Conservation (phyloP, 805 yeast species). For the Komagataella pseudopastoris region DNA sequence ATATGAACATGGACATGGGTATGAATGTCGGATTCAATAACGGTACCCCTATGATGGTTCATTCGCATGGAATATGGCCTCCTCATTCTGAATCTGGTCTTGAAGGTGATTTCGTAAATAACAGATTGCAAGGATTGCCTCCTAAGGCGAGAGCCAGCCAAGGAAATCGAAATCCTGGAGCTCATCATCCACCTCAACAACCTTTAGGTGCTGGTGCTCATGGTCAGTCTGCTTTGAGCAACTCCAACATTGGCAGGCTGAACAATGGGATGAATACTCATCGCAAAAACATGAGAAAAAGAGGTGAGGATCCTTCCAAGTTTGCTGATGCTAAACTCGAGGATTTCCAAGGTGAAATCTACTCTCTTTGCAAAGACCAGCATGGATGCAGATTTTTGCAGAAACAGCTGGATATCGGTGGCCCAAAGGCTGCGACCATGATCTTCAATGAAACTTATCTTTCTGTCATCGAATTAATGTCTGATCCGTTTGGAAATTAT, state of each 20-base stretch:
- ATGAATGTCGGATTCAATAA: neutral
- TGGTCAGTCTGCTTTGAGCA: neutral
- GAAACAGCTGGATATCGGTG: slow-evolving; percentile 61
- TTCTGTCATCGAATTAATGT: slow-evolving; percentile 80
- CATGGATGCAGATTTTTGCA: slow-evolving; percentile 93
- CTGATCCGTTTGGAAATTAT: slow-evolving; percentile 95
- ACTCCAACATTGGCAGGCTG: neutral
- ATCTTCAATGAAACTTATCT: slow-evolving; percentile 72
- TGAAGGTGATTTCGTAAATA: neutral
- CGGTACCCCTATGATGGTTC: neutral
- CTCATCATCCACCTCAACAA: neutral
- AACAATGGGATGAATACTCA: neutral
- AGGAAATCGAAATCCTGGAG: neutral
- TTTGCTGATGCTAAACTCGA: slow-evolving; percentile 54
- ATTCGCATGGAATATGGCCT: neutral
- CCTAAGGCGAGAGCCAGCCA: neutral
- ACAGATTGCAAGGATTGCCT: neutral
- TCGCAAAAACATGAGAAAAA: slow-evolving; percentile 12
- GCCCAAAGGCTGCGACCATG: slow-evolving; percentile 48
- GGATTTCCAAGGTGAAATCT: slow-evolving; percentile 63
- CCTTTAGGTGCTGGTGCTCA: neutral
- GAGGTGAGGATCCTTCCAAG: slow-evolving; percentile 58
- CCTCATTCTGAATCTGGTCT: neutral
- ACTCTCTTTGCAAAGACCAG: slow-evolving; percentile 82
- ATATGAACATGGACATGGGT: neutral